phyloP scores from a whole-genome alignment of 345 rosid genomes.

The Arabidopsis thaliana region TAIR10.1 NC_003070.9:5938001-5938500 shows the following conservation, averaged over 20 bases:
- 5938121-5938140: slow-evolving; percentile 38
- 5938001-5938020: slow-evolving; percentile 37
- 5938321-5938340: slow-evolving; percentile 17
- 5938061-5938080: neutral
- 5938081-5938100: slow-evolving; percentile 9
- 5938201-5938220: slow-evolving; percentile 27
- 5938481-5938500: slow-evolving; percentile 8
- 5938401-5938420: slow-evolving; percentile 20
- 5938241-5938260: neutral
- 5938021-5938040: slow-evolving; percentile 12
- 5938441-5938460: slow-evolving; percentile 23
- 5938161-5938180: slow-evolving; percentile 46
- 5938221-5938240: slow-evolving; percentile 15
- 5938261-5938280: slow-evolving; percentile 35
- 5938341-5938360: slow-evolving; percentile 42
- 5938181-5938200: slow-evolving; percentile 23
- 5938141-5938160: slow-evolving; percentile 43
- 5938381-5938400: slow-evolving; percentile 24
- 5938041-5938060: slow-evolving; percentile 12
- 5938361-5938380: slow-evolving; percentile 41
- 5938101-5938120: slow-evolving; percentile 32
- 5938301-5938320: slow-evolving; percentile 8
- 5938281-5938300: neutral
- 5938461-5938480: slow-evolving; percentile 4
- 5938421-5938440: slow-evolving; percentile 27